phyloP scores from a whole-genome alignment of 345 rosid genomes.

The Euphorbia lathyris region DNA sequence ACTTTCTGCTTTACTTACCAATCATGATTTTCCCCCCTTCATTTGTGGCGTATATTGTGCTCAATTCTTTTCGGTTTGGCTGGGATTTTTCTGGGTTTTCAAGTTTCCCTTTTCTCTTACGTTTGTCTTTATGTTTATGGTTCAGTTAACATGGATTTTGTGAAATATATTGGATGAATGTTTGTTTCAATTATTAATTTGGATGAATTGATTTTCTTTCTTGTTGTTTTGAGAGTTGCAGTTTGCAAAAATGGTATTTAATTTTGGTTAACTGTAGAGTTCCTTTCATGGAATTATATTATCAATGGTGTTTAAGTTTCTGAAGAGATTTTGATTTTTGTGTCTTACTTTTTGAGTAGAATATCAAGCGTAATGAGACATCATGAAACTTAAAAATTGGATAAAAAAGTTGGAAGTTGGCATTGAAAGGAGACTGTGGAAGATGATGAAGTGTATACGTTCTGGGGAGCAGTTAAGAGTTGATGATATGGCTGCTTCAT shows the following conservation, averaged over 20 bases:
- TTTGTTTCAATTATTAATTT: neutral
- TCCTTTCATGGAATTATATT: constrained; percentile 1
- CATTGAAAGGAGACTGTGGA: constrained; percentile 36
- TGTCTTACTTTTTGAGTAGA: constrained; percentile 24
- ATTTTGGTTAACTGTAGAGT: too few relatives aligned
- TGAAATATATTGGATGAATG: constrained; percentile 4
- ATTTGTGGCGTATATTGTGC: constrained; percentile 16
- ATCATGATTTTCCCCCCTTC: constrained; percentile 11
- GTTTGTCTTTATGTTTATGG: neutral
- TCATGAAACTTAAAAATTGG: constrained; percentile 50
- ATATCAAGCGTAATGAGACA: constrained; percentile 33
- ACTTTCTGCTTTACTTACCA: constrained; percentile 27
- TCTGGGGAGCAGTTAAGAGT: constrained; percentile 48
- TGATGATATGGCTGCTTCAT: constrained; percentile 50
- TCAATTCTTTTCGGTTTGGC: constrained; percentile 24
- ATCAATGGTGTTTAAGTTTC: constrained; percentile 7
- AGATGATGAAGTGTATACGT: constrained; percentile 75
- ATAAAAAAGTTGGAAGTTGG: constrained; percentile 31
- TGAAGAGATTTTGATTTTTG: constrained; percentile 17
- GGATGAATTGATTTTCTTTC: neutral
- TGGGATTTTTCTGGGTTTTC: neutral
- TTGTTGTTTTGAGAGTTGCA: constrained; percentile 1
- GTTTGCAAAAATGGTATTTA: neutral
- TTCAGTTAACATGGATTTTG: constrained; percentile 8
- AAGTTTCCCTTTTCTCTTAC: constrained; percentile 11